These are phyloP conservation scores for Polyporus tsugae DNA, from an alignment of 1,284 basidiomycete species.

Conservation along the genomic window DNA sequence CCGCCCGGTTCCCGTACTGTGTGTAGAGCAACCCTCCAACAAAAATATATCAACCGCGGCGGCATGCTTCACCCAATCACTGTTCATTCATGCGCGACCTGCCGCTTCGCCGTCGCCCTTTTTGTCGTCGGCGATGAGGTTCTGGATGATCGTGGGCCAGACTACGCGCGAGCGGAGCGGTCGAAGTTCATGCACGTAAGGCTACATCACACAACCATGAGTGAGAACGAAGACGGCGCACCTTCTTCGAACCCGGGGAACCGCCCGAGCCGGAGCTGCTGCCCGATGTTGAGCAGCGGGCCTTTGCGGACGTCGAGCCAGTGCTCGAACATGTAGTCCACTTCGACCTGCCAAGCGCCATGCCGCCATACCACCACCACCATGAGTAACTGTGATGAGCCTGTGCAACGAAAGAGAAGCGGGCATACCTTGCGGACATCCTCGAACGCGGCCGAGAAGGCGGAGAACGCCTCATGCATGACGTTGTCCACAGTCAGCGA, in stretches of 20 bases:
- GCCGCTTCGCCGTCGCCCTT: conserved; percentile 10
- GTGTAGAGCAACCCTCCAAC: not conserved
- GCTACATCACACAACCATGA: not conserved
- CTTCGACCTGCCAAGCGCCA: conserved; percentile 61
- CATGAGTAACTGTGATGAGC: not conserved
- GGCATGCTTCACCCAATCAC: not conserved
- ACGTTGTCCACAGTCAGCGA: conserved; percentile 83
- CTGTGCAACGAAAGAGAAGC: conserved; percentile 6
- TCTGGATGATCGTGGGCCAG: conserved; percentile 72
- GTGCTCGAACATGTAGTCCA: conserved; percentile 80
- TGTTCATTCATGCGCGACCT: not conserved
- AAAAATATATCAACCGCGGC: not conserved
- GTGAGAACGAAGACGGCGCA: conserved; percentile 37
- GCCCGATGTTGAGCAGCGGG: conserved; percentile 86
- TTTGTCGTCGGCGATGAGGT: conserved; percentile 45
- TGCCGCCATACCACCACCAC: no score
- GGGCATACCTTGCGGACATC: conserved; percentile 77
- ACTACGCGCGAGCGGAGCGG: conserved; percentile 48
- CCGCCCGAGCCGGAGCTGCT: conserved; percentile 80
- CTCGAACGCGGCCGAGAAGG: conserved; percentile 84
- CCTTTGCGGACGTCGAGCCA: conserved; percentile 85
- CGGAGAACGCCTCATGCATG: conserved; percentile 86
- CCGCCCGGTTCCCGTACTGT: not conserved
- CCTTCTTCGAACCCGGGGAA: conserved; percentile 88
- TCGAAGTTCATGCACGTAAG: not conserved